These are phyloP conservation scores for Cercospora sp. DNA, from an alignment of 2,329 filamentous ascomycete species.

Conservation along the genomic window DNA sequence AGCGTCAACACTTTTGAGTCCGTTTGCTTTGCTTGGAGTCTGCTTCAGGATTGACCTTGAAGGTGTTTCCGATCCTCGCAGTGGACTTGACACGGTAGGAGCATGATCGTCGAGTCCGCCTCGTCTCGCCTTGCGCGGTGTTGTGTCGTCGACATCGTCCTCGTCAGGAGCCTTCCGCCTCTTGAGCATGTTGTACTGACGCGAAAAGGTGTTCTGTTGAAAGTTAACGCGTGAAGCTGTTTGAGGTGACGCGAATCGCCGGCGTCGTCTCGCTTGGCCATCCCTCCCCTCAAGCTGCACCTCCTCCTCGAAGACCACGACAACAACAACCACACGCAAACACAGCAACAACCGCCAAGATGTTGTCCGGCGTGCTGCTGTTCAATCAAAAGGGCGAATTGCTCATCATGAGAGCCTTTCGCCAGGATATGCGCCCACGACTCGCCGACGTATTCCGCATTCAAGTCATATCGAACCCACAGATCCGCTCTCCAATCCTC, in stretches of 20 bases:
- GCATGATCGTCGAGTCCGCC: slow-evolving; percentile 12
- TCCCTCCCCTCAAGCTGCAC: slow-evolving; percentile 8
- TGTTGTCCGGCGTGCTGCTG: slow-evolving; percentile 95
- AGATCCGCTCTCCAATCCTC: slow-evolving; percentile 95
- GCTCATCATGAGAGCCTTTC: slow-evolving; percentile 98
- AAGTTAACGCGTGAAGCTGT: slow-evolving; percentile 11
- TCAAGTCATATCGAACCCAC: slow-evolving; percentile 94
- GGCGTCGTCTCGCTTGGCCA: background rate
- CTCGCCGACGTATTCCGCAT: slow-evolving; percentile 99
- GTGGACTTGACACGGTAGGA: slow-evolving; percentile 14
- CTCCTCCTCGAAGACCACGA: slow-evolving; percentile 1
- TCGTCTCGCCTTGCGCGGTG: slow-evolving; percentile 31
- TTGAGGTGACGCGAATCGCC: slow-evolving; percentile 13
- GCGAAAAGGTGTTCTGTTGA: background rate
- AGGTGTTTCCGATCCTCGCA: slow-evolving; percentile 32
- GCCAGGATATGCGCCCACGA: slow-evolving; percentile 95
- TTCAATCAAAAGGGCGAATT: slow-evolving; percentile 99
- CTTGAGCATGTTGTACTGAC: slow-evolving; percentile 29
- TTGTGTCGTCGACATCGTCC: slow-evolving; percentile 22
- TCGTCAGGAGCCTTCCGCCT: slow-evolving; percentile 27
- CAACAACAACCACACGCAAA: slow-evolving; percentile 1
- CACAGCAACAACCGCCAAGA: slow-evolving; percentile 49
- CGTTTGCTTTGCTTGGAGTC: slow-evolving; percentile 34
- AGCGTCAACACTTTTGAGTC: slow-evolving; percentile 27
- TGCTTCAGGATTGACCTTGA: slow-evolving; percentile 39